Base-by-base conservation (phyloP, 176 grass and related monocot species). In the Raddia distichophylla region DNA sequence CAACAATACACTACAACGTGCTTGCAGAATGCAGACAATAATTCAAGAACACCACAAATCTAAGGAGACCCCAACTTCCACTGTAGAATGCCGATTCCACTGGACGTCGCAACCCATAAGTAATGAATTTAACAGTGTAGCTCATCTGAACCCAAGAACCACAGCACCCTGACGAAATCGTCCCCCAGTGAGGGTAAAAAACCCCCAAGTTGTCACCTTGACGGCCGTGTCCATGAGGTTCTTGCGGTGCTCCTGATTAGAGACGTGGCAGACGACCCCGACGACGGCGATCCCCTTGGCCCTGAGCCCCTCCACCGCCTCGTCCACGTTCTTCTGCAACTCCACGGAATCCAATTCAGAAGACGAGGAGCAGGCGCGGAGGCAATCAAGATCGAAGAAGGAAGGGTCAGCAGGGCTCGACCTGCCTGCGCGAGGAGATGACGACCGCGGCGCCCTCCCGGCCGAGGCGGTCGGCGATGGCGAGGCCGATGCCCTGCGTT, bases 341-440 rank as follows among this genome's bases (percentile, higher is more conserved):
- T 37, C 27, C 10, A 60, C 17, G 70, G 69, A 27, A 12, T 14
- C 2, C 62, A 35, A 8, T 85, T 85, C 32, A 82, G 58, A 52
- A 32, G 17, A 32, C 11, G 4, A 37, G 4, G 4, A 37, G 4
- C 19, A 10, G 8, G 48, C 12, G 9, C 43, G 0, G 57, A 73
- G 69, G 27, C 17, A 53, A 48, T 51, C 45, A 52, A 55, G 49
- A 76, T 1, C 34, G 64, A n/a, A 27, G 14, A 40, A 50, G 9
- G 69, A 32, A 61, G 60, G 48, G 37, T 3, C 4, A 35, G 8
- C 6, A 20, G 6, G 16, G 46, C 46, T 78, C 52, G 50, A 94
- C 94, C 92, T 98, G 92, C 81, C 91, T 98, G 71, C 95, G 90
- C 43, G 95, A 98, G 86, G 95, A 98, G 81, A 98, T 72, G 84